Evolutionary conservation across 371 early-diverging fungal species (phyloP).

Genomic region (Coemansia sp.): DNA sequence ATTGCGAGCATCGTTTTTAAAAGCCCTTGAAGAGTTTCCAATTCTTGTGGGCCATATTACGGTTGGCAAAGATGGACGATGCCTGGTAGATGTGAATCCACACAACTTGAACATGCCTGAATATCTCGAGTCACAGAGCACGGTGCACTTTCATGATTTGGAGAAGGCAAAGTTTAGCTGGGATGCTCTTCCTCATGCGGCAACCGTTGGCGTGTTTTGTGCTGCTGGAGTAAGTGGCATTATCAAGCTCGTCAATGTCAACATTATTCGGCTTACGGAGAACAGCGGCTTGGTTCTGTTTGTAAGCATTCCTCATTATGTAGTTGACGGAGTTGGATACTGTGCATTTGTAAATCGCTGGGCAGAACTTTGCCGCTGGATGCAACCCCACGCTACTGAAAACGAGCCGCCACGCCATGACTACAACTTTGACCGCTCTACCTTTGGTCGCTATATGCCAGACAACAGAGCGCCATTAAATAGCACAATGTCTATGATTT

Average conservation of each 20-base stretch:
- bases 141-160: slow-evolving; percentile 3
- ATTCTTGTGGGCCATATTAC: slow-evolving; percentile 12
- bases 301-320: slow-evolving; percentile 18
- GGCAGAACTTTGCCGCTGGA: slow-evolving; percentile 11
- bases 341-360: slow-evolving; percentile 20
- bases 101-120: slow-evolving; percentile 24
- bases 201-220: slow-evolving; percentile 2
- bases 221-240: neutral
- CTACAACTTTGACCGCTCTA: slow-evolving; percentile 3
- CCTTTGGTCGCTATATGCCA: neutral
- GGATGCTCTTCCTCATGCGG: slow-evolving; percentile 6
- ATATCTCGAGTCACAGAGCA: slow-evolving; percentile 15
- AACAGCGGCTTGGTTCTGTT: slow-evolving; percentile 34
- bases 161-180: neutral
- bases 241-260: slow-evolving; percentile 14
- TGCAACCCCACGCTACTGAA: neutral
- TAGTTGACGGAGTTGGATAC: slow-evolving; percentile 28
- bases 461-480: neutral
- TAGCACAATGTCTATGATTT: neutral
- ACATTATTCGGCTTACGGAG: slow-evolving; percentile 14
- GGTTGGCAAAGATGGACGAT: neutral
- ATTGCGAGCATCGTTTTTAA: neutral
- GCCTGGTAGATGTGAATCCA: slow-evolving; percentile 3
- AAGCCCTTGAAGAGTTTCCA: slow-evolving; percentile 11
- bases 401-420: neutral